Percentiles rank a stretch among this genome's conserved stretches.
Conservation (phyloP, 2,329 filamentous ascomycete species). For the Talaromyces funiculosus region DNA sequence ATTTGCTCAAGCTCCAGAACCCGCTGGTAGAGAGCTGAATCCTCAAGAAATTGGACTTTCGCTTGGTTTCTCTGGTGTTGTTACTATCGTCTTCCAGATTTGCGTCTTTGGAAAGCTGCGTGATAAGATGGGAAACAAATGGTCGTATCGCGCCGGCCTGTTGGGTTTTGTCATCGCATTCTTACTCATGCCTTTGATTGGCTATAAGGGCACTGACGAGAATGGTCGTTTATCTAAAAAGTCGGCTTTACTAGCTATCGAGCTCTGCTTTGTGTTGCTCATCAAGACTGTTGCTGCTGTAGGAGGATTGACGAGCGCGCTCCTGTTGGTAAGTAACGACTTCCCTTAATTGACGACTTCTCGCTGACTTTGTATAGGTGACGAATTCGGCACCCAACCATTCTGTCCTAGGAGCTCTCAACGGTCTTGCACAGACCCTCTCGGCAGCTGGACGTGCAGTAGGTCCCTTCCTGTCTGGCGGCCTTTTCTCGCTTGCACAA, state of each 20-base stretch:
- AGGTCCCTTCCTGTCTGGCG: slow-evolving; percentile 82
- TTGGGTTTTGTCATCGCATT: slow-evolving; percentile 78
- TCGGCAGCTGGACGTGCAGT: slow-evolving; percentile 84
- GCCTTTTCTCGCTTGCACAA: slow-evolving; percentile 73
- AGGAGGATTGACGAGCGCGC: slow-evolving; percentile 80
- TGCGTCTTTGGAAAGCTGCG: slow-evolving; percentile 76
- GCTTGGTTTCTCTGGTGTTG: slow-evolving; percentile 73
- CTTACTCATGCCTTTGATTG: slow-evolving; percentile 81
- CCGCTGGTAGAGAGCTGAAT: slow-evolving; percentile 68
- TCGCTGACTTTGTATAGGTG: slow-evolving; percentile 51
- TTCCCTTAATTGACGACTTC: not conserved
- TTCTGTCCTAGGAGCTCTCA: slow-evolving; percentile 79
- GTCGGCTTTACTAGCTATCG: slow-evolving; percentile 67
- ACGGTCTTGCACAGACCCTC: slow-evolving; percentile 88
- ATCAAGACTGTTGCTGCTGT: slow-evolving; percentile 88
- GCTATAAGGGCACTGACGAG: slow-evolving; percentile 61
- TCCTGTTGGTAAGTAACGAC: slow-evolving; percentile 64
- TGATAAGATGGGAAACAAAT: slow-evolving; percentile 74
- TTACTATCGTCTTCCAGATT: slow-evolving; percentile 86
- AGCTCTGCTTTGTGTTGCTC: slow-evolving; percentile 74
- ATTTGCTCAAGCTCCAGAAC: slow-evolving; percentile 70
- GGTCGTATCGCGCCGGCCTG: slow-evolving; percentile 73
- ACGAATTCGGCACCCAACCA: slow-evolving; percentile 88
- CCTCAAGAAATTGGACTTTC: slow-evolving; percentile 80
- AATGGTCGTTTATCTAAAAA: slow-evolving; percentile 53